Conservation (phyloP, 2,329 filamentous ascomycete species). For the Cladophialophora immunda region DNA sequence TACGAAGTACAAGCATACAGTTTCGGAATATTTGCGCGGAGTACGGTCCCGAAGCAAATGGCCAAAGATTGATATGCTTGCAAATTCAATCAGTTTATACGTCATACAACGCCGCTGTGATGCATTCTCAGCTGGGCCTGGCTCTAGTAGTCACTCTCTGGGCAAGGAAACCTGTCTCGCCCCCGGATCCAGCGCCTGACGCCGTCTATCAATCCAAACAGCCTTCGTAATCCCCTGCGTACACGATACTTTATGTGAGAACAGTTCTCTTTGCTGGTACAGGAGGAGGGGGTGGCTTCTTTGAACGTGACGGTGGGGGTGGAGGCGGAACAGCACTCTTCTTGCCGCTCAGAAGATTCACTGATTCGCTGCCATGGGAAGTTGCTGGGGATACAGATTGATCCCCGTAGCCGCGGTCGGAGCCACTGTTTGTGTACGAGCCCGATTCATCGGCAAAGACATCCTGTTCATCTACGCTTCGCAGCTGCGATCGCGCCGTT, state of each 20-base stretch:
- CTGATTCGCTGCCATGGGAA: conserved; percentile 61
- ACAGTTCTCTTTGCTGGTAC: conserved; percentile 67
- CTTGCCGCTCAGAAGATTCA: conserved; percentile 48
- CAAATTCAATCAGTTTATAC: not conserved
- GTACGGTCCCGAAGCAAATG: not conserved
- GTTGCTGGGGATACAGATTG: conserved; percentile 64
- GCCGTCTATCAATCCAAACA: conserved; percentile 7
- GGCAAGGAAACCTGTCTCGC: not conserved
- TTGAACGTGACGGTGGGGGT: conserved; percentile 68
- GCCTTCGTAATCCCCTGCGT: not conserved
- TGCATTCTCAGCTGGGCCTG: not conserved
- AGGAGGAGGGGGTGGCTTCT: conserved; percentile 72
- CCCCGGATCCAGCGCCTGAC: conserved; percentile 10
- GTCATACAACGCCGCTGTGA: not conserved
- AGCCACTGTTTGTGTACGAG: conserved; percentile 57
- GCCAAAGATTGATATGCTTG: not conserved
- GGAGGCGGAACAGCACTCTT: conserved; percentile 68
- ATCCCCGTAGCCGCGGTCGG: conserved; percentile 58
- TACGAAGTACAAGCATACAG: not conserved
- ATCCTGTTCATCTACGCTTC: conserved; percentile 50
- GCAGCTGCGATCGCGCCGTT: conserved; percentile 58
- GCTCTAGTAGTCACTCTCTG: not conserved
- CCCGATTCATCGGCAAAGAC: conserved; percentile 63
- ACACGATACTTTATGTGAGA: conserved; percentile 32
- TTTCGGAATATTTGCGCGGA: not conserved